Conservation (phyloP, 176 grass and related monocot species). For the Triticum urartu region DNA sequence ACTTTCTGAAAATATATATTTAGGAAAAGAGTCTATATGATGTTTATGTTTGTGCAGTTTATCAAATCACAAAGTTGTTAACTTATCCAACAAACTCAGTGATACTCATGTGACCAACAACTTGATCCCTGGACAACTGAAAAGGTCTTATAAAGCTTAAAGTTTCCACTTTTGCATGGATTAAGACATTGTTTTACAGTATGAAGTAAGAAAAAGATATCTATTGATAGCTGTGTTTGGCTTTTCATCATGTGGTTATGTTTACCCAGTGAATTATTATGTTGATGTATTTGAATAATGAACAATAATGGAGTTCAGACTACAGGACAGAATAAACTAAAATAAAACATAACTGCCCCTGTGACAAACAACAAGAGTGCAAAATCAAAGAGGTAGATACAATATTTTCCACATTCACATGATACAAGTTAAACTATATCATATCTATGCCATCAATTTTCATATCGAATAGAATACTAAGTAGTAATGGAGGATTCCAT, state of each 20-base stretch:
- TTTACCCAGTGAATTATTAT: neutral
- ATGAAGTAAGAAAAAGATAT: neutral
- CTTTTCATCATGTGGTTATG: neutral
- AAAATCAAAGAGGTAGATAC: neutral
- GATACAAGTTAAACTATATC: neutral
- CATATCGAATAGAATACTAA: constrained; percentile 6
- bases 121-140: neutral
- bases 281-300: neutral
- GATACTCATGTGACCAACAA: neutral
- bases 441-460: constrained; percentile 18
- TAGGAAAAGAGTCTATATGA: neutral
- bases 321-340: neutral
- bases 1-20: neutral
- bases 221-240: neutral
- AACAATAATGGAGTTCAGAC: neutral
- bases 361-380: neutral
- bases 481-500: neutral
- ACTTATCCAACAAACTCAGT: neutral
- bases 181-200: neutral
- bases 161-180: neutral
- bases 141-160: constrained; percentile 4
- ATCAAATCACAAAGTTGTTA: neutral
- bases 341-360: neutral
- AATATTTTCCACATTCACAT: neutral
- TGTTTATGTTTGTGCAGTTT: neutral